Base-by-base conservation (phyloP, 345 rosid species). In the Citrus medica region DNA sequence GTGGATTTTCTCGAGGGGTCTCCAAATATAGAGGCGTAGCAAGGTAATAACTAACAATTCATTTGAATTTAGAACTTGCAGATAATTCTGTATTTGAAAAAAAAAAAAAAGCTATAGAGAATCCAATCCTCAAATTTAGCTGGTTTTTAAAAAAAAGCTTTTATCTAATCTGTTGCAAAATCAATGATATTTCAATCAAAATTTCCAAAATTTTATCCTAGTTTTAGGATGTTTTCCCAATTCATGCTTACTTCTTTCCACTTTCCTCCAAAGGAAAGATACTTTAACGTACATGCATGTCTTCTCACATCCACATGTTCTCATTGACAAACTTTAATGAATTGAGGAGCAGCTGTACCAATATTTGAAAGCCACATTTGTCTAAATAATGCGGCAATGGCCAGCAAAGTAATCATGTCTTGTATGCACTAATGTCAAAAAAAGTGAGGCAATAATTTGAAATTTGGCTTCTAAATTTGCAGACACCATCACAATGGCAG, bases 21-120 rank as follows among this genome's bases (percentile, higher is more conserved):
- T 96, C 99, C 5, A 96, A 96, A 78, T 96, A 90, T 60, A 86
- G 99, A 89, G 99, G 98, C 2, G 98, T 96, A 2, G 98, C 99
- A 35, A 92, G 97, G 99, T 95, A 89, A 19, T 27, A 14, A 30
- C 7, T 56, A 64, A 19, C 22, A 2, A 22, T 21, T 40, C 37
- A 64, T 64, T 30, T 64, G 6, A 16, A 25, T 62, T 51, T 16
- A 51, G 13, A 51, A 51, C 21, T 51, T 14, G 22, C 19, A 51
- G 56, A 51, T 51, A 53, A 53, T 53, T 53, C 6, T 46, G 17
- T 53, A 17, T 53, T 53, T 53, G 21, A 4, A 14, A 17, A 51
- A 53, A 16, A 51, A 4, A 30, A 4, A 32, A 17, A 3, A 37
- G 40, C 19, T 17, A 17, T 53, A 19, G 22, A 5, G 21, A 53